phyloP scores from a whole-genome alignment of 148 eudicot species.

The Oxyria digyna region DNA sequence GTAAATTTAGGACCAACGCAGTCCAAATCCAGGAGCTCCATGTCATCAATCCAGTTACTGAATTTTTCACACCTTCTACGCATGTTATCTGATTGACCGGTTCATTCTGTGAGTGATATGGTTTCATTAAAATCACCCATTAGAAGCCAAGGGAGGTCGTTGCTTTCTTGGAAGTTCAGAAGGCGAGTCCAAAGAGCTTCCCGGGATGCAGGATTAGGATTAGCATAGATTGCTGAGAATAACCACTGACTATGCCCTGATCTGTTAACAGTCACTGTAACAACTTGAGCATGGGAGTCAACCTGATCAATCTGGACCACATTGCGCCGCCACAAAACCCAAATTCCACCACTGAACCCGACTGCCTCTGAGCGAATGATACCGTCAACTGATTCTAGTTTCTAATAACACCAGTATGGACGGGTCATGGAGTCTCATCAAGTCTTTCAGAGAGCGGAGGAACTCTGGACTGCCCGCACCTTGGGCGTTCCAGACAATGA shows the following conservation, averaged over 20 bases:
- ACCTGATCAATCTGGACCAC: too few relatives aligned
- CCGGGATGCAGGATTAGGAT: not conserved
- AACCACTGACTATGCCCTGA: not conserved
- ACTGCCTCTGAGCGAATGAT: too few relatives aligned
- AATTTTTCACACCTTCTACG: not conserved
- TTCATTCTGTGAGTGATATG: not conserved
- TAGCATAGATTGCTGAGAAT: not conserved
- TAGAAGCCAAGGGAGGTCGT: not conserved
- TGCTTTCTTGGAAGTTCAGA: not conserved
- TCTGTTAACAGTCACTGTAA: not conserved
- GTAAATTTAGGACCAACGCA: not conserved
- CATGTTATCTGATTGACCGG: not conserved
- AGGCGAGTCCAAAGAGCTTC: not conserved
- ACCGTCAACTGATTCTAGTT: too few relatives aligned
- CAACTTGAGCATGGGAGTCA: not conserved
- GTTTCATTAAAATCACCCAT: not conserved
- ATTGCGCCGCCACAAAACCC: too few relatives aligned
- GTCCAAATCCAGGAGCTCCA: not conserved
- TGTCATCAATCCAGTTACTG: not conserved
- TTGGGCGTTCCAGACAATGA: too few relatives aligned
- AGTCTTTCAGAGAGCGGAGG: too few relatives aligned
- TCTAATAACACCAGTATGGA: too few relatives aligned
- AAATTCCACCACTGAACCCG: too few relatives aligned
- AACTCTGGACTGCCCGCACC: too few relatives aligned
- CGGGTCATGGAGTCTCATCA: too few relatives aligned